Evolutionary conservation across 2,329 filamentous ascomycete species (phyloP), one percentile per base, ranked within the genome.

Genomic region (Aspergillus sp.): DNA sequence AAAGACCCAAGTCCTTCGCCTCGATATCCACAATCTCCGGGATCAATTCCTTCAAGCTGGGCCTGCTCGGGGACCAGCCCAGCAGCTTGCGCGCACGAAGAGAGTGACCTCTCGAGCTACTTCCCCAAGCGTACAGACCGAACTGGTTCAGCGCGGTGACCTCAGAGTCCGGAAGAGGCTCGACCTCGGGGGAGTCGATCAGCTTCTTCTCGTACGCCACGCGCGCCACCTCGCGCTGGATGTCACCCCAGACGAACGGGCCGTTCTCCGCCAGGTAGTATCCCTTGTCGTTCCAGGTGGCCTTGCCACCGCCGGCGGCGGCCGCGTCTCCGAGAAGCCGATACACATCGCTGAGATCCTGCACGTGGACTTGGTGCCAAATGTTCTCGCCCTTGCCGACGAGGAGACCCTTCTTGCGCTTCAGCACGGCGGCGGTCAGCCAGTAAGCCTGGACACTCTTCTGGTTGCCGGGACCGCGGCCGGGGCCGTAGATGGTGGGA

Each of bases 141-240:
- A 60, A 60, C 12, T 63, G 39, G 16, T 79, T 75, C 11, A 82
- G 75, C 16, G 85, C 82, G 9, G 74, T 75, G 1, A 75, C 71
- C 52, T 75, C 64, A 1, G 66, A 66, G 29, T 68, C 64, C 46
- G 71, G 57, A 3, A 75, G 46, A 7, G 76, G 67, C 54, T 80
- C 71, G 3, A 76, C 74, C 24, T 77, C 73, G 1, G 71, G 67
- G 49, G 76, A 72, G 1, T 75, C 63, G 52, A 87, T 77, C n/a
- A 84, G 77, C 0, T 84, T 84, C 67, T 84, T 79, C 62, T 84
- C 79, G 50, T 80, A 76, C 0, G 85, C 85, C 66, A 84, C 64
- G 61, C 74, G 59, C 1, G 75, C 74, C 39, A 78, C 65, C 2
- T 67, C 68, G 12, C 72, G 69, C 60, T 75, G 66, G 45, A 78